Evolutionary conservation across 495 filamentous ascomycete species (phyloP), one percentile per base, ranked within the genome.

Genomic region (Coniosporium apollinis): DNA sequence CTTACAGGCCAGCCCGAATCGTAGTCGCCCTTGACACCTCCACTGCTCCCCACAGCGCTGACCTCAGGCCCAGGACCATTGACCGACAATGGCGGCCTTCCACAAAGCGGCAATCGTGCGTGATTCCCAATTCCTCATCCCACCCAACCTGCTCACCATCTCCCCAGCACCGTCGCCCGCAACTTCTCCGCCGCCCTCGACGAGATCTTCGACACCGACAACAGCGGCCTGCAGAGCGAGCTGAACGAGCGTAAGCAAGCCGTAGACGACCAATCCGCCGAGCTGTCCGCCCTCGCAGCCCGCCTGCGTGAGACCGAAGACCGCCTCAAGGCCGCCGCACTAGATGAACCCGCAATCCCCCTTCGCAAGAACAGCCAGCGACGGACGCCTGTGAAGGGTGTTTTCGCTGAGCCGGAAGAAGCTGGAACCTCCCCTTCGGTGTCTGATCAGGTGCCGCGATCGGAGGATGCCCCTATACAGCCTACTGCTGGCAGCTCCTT

Each of bases 151-250:
- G 37, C 25, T 46, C 34, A 41, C 32, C 22, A 32, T 14, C 8
- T 13, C 22, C 45, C 20, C 59, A 94, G 86, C 39, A 87, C 81
- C 37, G 74, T 93, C 55, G 86, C 85, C 17, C 76, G 77, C 37
- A 78, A 74, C 37, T 94, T 96, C 64, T 83, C 82, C 20, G 62
- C 75, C 17, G 79, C 81, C 49, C 67, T 96, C 36, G 80, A 91
- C 59, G 80, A 84, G 54, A 76, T 85, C 42, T 96, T 96, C 56
- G 46, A 49, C 25, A 69, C 75, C 45, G 74, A 89, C 46, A 79
- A 92, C 45, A 79, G 76, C 49, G 73, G 72, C 44, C 19, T 41
- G 36, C 34, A 41, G 36, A 22, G 20, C 2, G 4, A 29, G 37
- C 32, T 48, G 30, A 47, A 48, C 52, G 22, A 52, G 38, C 91